These are phyloP conservation scores for Stagonosporopsis chrysanthemi DNA, from an alignment of 2,329 filamentous ascomycete genomes.

Conservation along the genomic window DNA sequence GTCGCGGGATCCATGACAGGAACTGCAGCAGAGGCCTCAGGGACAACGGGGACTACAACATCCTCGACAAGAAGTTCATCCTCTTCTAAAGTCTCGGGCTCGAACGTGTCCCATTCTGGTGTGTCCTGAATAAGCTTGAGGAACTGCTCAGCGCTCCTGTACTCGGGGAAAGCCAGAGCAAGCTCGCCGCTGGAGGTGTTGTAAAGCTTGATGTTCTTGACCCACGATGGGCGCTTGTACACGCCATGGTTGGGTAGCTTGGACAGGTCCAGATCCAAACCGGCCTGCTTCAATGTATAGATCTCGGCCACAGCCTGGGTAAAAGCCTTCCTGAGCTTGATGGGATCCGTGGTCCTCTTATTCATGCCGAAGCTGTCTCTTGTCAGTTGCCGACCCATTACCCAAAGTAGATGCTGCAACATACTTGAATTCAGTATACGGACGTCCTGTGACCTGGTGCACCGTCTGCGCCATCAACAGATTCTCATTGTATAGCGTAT, in stretches of 20 bases:
- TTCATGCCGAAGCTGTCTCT: slow-evolving; percentile 34
- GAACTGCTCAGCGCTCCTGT: slow-evolving; percentile 31
- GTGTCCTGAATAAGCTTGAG: slow-evolving; percentile 32
- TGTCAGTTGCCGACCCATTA: background rate
- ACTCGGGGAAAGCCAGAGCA: slow-evolving; percentile 31
- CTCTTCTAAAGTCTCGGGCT: slow-evolving; percentile 12
- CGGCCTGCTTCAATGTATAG: slow-evolving; percentile 53
- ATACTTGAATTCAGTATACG: slow-evolving; percentile 37
- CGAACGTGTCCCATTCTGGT: slow-evolving; percentile 26
- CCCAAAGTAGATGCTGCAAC: background rate
- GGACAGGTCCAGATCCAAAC: slow-evolving; percentile 36
- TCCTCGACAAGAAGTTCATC: slow-evolving; percentile 34
- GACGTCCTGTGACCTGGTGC: slow-evolving; percentile 45
- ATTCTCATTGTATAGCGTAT: slow-evolving; percentile 40
- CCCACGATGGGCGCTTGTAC: slow-evolving; percentile 38
- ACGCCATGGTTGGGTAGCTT: slow-evolving; percentile 39
- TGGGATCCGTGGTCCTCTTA: slow-evolving; percentile 22
- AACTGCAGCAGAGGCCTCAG: slow-evolving; percentile 17
- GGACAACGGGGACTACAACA: slow-evolving; percentile 23
- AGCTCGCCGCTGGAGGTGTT: slow-evolving; percentile 29
- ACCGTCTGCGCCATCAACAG: slow-evolving; percentile 39
- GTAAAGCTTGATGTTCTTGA: slow-evolving; percentile 38
- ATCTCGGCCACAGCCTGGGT: slow-evolving; percentile 66
- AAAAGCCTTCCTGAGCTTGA: slow-evolving; percentile 51
- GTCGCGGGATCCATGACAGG: slow-evolving; percentile 41